Base-by-base conservation (phyloP, 768 basidiomycete species). In the Agrocybe praecox region DNA sequence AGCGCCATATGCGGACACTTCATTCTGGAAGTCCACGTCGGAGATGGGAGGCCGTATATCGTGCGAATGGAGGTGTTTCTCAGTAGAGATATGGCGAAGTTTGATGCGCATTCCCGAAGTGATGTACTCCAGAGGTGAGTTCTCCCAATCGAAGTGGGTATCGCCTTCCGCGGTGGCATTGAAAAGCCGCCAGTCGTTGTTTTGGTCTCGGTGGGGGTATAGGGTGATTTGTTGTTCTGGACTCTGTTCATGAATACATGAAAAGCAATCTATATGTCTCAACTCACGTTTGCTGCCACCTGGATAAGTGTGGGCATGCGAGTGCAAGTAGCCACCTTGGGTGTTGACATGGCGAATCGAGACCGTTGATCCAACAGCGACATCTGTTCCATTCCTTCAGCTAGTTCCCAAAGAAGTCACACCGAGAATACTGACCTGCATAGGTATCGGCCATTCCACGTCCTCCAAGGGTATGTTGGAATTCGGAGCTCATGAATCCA, bases 21-120 rank as follows among this genome's bases (percentile, higher is more conserved):
- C 97, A 67, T 98, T 96, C 76, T 99, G 97, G 78, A 98, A 99
- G 65, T 99, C 97, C 46, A 98, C 96, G 46, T 99, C 97, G 29
- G 92, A 94, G 14, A 99, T 87, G 17, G 96, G 94, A 5, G 97
- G 94, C 21, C 97, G 90, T 62, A 90, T 74, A 63, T 98, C 97
- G 73, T 99, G 97, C 46, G 93, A 94, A 77, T 99, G 97, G 2
- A 99, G 83, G 56, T 87, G 83, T 68, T 93, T 96, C 60, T 89
- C 82, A 0, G 96, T 96, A 21, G 79, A 32, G 46, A 86, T 75
- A 72, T 98, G 97, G 26, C 86, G 80, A 23, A 99, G 76, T 67
- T 90, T 92, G 76, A 99, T 81, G 62, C 86, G 87, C 58, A 81
- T 79, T 11, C 84, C 84, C 22, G 86, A 74, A 17, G 74, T 79